phyloP scores from a whole-genome alignment of 768 basidiomycete species.

The Strobilomyces echinocephalus region DNA sequence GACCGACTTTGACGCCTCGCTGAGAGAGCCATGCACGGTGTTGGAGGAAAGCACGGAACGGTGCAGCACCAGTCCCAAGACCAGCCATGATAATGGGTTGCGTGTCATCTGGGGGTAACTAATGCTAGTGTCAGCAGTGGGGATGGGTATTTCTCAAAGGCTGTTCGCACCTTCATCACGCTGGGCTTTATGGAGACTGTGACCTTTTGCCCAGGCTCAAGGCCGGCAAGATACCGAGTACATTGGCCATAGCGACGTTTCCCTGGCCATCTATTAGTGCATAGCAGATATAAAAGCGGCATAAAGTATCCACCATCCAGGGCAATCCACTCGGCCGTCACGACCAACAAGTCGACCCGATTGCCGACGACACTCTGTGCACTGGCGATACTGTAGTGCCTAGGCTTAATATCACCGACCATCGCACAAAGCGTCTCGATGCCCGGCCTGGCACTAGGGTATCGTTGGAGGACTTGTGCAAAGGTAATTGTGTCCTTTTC shows the following conservation, averaged over 20 bases:
- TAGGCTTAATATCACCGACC: slow-evolving; percentile 91
- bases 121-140: slow-evolving; percentile 11
- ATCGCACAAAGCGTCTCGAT: slow-evolving; percentile 85
- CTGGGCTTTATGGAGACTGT: slow-evolving; percentile 98
- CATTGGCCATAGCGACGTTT: slow-evolving; percentile 85
- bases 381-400: slow-evolving; percentile 98
- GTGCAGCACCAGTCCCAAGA: slow-evolving; percentile 95
- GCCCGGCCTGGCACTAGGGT: slow-evolving; percentile 72
- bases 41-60: slow-evolving; percentile 98
- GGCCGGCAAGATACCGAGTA: slow-evolving; percentile 85
- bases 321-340: slow-evolving; percentile 92
- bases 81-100: slow-evolving; percentile 99
- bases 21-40: slow-evolving; percentile 80
- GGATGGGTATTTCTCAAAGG: not conserved
- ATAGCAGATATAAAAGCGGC: not conserved
- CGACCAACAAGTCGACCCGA: slow-evolving; percentile 90
- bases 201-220: slow-evolving; percentile 85
- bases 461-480: slow-evolving; percentile 76
- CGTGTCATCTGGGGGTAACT: slow-evolving; percentile 78
- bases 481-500: slow-evolving; percentile 96
- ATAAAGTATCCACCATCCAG: slow-evolving; percentile 58
- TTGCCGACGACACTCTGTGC: slow-evolving; percentile 94
- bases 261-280: slow-evolving; percentile 42
- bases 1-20: slow-evolving; percentile 79
- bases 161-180: slow-evolving; percentile 84